These are phyloP conservation scores for Patellaria atrata DNA, from an alignment of 495 filamentous ascomycete species.

Conservation along the genomic window DNA sequence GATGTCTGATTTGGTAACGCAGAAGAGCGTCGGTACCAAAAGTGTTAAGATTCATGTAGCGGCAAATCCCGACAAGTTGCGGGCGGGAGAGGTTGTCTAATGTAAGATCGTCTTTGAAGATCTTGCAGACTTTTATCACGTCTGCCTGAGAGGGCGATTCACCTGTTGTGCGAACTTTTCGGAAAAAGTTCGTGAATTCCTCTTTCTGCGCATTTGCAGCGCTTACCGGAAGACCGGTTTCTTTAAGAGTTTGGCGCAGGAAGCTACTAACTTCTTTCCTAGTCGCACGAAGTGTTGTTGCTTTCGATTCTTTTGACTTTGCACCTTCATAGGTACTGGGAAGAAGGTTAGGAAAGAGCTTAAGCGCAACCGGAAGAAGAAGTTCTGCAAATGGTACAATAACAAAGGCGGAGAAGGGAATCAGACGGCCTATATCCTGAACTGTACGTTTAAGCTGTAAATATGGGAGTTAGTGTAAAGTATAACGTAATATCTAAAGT, in stretches of 20 bases:
- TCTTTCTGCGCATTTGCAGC: slow-evolving; percentile 77
- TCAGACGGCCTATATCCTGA: slow-evolving; percentile 79
- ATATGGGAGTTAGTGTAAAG: slow-evolving; percentile 2
- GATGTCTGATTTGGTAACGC: slow-evolving; percentile 91
- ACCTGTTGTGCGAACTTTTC: slow-evolving; percentile 83
- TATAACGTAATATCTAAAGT: not conserved
- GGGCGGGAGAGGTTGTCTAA: slow-evolving; percentile 93
- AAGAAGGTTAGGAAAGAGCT: slow-evolving; percentile 89
- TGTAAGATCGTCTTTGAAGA: slow-evolving; percentile 96
- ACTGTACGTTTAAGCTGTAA: slow-evolving; percentile 70
- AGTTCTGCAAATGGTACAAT: slow-evolving; percentile 94
- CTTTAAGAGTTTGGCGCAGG: slow-evolving; percentile 74
- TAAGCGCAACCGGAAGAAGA: slow-evolving; percentile 83
- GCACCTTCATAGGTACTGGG: slow-evolving; percentile 95
- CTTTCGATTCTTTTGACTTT: slow-evolving; percentile 77
- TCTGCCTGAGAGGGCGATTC: slow-evolving; percentile 77
- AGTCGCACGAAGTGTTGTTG: slow-evolving; percentile 64
- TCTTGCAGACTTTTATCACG: slow-evolving; percentile 98
- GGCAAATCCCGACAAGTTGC: slow-evolving; percentile 93
- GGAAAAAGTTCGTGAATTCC: slow-evolving; percentile 96
- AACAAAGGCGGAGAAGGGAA: slow-evolving; percentile 93
- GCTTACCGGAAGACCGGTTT: slow-evolving; percentile 81
- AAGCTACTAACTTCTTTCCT: slow-evolving; percentile 91
- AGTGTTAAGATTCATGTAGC: slow-evolving; percentile 94
- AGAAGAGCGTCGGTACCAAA: slow-evolving; percentile 96